Base-by-base conservation (phyloP, 495 filamentous ascomycete species). In the Aspergillus kassunensis region DNA sequence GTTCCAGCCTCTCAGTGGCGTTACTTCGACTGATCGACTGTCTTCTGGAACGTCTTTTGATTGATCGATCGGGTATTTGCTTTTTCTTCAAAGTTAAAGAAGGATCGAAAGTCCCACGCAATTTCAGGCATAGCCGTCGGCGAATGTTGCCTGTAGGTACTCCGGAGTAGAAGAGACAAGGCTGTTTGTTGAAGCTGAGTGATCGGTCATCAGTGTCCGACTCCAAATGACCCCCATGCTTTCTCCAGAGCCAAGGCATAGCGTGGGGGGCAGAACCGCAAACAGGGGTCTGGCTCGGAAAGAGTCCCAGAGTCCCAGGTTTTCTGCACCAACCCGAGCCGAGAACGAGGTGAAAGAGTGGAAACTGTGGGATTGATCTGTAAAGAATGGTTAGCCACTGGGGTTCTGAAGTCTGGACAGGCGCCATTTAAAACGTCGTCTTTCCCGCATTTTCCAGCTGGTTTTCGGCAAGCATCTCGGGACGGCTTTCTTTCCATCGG, bases 201-300 rank as follows among this genome's bases (percentile, higher is more conserved):
- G 2, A n/a, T 37, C 34, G 34, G 11, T 16, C n/a, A 15, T 16
- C 12, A 37, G 34, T 37, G 6, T 27, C 24, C 24, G 24, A 27
- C 4, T 27, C 24, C n/a, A n/a, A n/a, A n/a, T n/a, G 30, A 56
- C 49, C 57, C 58, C 53, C 53, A 56, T 51, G 35, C 58, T 35
- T 44, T 44, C 47, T 55, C 56, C 35, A 44, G 47, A 42, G 15
- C n/a, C 34, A 33, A 33, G 33, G 27, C 13, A 40, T 60, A 54
- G 57, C 57, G 57, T 60, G 57, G 57, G 57, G 57, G 50, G 43
- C 24, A 29, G 34, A 44, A 42, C 44, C 42, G 35, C 35, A 25
- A 31, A 27, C 24, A 29, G 44, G 27, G 37, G 44, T 48, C 44
- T 46, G 30, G 16, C 8, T 46, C 50, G 21, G 30, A 37, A 53